These are phyloP conservation scores for Dryas octopetala DNA, from an alignment of 306 rosid species.

Conservation along the genomic window DNA sequence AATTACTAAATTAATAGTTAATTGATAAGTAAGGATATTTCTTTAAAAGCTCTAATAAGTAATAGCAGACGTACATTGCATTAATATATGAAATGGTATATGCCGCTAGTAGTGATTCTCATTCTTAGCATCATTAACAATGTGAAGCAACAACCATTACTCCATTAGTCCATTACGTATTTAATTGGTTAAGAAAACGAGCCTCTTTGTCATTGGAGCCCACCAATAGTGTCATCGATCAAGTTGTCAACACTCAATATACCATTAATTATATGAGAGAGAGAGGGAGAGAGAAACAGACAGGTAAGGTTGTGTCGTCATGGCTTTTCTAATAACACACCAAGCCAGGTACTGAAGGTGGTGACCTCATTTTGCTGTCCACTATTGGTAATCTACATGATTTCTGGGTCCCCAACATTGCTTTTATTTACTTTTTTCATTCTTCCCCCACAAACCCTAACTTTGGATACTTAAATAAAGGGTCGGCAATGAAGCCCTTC, in stretches of 20 bases:
- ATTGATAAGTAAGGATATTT: no score
- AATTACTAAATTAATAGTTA: no score
- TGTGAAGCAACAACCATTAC: neutral
- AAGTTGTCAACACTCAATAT: neutral
- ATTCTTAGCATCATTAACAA: constrained; percentile 10
- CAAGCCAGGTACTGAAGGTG: neutral
- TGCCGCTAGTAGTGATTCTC: constrained; percentile 21
- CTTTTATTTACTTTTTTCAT: neutral
- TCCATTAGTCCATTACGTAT: neutral
- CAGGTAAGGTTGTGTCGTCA: neutral
- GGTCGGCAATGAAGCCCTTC: neutral
- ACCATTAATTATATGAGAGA: neutral
- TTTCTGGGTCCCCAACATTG: constrained; percentile 18
- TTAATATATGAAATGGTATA: constrained; percentile 2
- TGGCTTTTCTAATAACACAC: constrained; percentile 19
- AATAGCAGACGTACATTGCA: neutral
- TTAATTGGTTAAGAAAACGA: constrained; percentile 2
- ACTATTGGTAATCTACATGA: constrained; percentile 1
- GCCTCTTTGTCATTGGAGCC: neutral
- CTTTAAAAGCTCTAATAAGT: no score
- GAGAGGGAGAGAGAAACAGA: neutral
- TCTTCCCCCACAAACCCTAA: neutral
- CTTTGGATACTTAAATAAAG: neutral
- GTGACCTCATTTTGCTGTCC: constrained; percentile 19
- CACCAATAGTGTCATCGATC: neutral